Conservation (phyloP, 164 flowering plant genomes). For the Umbellularia californica region DNA sequence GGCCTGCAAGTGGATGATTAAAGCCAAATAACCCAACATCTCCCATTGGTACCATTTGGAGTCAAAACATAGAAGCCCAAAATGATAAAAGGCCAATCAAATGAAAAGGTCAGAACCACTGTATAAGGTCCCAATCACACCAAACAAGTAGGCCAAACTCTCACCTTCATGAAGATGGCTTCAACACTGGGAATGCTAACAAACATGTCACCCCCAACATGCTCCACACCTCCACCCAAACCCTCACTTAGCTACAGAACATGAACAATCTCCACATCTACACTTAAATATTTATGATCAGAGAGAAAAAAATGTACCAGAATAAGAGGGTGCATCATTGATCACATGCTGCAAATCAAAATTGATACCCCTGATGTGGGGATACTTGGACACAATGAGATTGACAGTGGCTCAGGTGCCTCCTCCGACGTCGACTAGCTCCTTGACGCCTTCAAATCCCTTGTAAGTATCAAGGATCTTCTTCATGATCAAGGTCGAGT, state of each 20-base stretch:
- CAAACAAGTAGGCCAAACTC: too few relatives aligned
- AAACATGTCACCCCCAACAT: conserved; percentile 37
- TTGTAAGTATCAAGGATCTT: conserved; percentile 23
- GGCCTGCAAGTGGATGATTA: too few relatives aligned
- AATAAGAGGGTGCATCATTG: conserved; percentile 14
- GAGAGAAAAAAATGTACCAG: conserved; percentile 7
- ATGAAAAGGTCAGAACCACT: too few relatives aligned
- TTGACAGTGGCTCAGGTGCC: conserved; percentile 22
- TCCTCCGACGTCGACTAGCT: conserved; percentile 35
- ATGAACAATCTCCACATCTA: background rate
- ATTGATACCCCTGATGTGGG: conserved; percentile 30
- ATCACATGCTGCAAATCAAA: conserved; percentile 28
- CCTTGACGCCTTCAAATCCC: conserved; percentile 27
- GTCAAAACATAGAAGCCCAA: too few relatives aligned
- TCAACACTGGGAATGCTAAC: conserved; percentile 28
- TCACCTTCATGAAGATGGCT: conserved; percentile 39
- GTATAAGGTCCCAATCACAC: too few relatives aligned
- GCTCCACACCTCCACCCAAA: conserved; percentile 16
- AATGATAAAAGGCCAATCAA: too few relatives aligned
- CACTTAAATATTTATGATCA: background rate
- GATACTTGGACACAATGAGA: conserved; percentile 30
- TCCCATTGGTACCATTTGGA: too few relatives aligned
- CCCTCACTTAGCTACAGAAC: background rate
- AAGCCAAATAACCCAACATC: too few relatives aligned
- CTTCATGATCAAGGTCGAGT: conserved; percentile 12